These are phyloP conservation scores for Emmonsia crescens DNA, from an alignment of 2,329 filamentous ascomycete genomes.

Conservation along the genomic window DNA sequence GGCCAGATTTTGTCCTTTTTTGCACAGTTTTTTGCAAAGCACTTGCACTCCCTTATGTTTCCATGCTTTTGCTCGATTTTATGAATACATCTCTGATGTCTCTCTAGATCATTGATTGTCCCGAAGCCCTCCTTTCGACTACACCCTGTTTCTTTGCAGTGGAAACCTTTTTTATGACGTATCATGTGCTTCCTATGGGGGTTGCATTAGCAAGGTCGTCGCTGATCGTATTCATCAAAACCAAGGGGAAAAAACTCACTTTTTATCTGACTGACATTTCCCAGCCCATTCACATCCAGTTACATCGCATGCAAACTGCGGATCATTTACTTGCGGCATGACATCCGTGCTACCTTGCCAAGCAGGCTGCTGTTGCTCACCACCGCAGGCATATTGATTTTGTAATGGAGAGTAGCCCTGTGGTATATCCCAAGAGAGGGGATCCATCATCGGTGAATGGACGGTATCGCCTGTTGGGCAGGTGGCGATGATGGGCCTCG, in stretches of 20 bases:
- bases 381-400: neutral
- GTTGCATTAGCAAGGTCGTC: neutral
- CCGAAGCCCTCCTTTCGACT: slow-evolving; percentile 58
- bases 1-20: slow-evolving; percentile 63
- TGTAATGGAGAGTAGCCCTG: neutral
- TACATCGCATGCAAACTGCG: slow-evolving; percentile 22
- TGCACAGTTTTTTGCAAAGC: slow-evolving; percentile 46
- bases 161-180: slow-evolving; percentile 59
- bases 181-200: slow-evolving; percentile 58
- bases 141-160: slow-evolving; percentile 51
- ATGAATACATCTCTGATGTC: slow-evolving; percentile 41
- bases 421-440: neutral
- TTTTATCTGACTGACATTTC: slow-evolving; percentile 32
- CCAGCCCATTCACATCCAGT: slow-evolving; percentile 24
- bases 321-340: neutral
- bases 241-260: slow-evolving; percentile 18
- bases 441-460: neutral
- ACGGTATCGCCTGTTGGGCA: slow-evolving; percentile 17
- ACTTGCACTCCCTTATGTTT: slow-evolving; percentile 47
- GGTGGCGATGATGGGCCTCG: slow-evolving; percentile 20
- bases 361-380: neutral
- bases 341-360: neutral
- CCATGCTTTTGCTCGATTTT: slow-evolving; percentile 36
- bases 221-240: neutral
- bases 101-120: slow-evolving; percentile 68